Conservation (phyloP, 371 early-diverging fungal genomes). For the Cokeromyces recurvatus region DNA sequence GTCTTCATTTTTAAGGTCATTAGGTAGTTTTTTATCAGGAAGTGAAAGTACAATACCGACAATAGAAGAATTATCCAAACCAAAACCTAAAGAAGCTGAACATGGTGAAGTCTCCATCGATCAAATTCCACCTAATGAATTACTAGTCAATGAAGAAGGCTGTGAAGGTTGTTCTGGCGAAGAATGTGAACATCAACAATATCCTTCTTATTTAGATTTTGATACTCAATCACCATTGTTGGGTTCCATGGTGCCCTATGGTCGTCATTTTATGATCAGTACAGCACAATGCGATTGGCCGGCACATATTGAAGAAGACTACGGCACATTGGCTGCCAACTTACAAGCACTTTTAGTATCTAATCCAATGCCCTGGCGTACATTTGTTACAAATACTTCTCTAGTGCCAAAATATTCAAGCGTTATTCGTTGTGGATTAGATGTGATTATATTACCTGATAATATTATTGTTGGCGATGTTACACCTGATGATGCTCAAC, state of each 20-base stretch:
- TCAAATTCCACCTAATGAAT: constrained; percentile 32
- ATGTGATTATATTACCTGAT: constrained; percentile 51
- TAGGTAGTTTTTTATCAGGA: too few species aligned
- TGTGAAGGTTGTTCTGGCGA: constrained; percentile 35
- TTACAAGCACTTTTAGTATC: constrained; percentile 19
- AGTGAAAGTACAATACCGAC: too few species aligned
- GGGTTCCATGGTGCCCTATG: constrained; percentile 69
- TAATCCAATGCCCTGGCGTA: constrained; percentile 25
- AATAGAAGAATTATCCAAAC: background rate
- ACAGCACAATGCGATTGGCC: constrained; percentile 65
- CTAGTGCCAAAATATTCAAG: constrained; percentile 24
- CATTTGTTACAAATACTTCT: constrained; percentile 52
- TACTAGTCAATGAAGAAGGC: constrained; percentile 10
- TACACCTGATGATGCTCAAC: constrained; percentile 39
- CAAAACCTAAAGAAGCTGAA: background rate
- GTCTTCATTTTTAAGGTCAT: too few species aligned
- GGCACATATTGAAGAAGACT: constrained; percentile 53
- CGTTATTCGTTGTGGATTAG: constrained; percentile 16
- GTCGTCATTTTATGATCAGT: constrained; percentile 64
- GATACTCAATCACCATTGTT: constrained; percentile 48
- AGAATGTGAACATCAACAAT: constrained; percentile 55
- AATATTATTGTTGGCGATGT: constrained; percentile 55
- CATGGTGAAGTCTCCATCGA: constrained; percentile 11
- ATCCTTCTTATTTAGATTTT: constrained; percentile 65
- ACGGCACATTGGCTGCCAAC: constrained; percentile 43